A percentile compares a stretch with the other conserved stretches of the same genome.
phyloP scores from a whole-genome alignment of 2,329 filamentous ascomycete species.

The Capronia coronata region DNA sequence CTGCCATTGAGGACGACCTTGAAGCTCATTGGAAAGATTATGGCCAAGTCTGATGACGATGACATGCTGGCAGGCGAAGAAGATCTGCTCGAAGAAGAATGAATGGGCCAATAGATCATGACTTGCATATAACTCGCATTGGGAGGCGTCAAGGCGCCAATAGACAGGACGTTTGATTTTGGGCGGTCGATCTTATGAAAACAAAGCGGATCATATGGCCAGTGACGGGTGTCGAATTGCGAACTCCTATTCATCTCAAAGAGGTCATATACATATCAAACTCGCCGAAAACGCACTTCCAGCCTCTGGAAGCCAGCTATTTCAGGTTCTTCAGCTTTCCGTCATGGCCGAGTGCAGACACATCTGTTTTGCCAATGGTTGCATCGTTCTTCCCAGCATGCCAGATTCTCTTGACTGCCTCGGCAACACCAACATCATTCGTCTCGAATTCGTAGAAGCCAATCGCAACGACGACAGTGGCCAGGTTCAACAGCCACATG shows the following conservation, averaged over 20 bases:
- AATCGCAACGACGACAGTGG: conserved; percentile 73
- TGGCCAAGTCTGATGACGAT: conserved; percentile 65
- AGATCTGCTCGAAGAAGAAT: conserved; percentile 37
- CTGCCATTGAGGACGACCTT: conserved; percentile 73
- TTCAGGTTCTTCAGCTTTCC: conserved; percentile 24
- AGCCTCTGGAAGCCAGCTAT: conserved; percentile 4
- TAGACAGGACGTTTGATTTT: no score
- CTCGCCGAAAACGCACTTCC: not conserved
- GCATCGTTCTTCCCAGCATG: conserved; percentile 52
- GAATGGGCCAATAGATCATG: not conserved
- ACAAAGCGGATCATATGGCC: not conserved
- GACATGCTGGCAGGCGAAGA: conserved; percentile 45
- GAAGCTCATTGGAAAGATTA: conserved; percentile 78
- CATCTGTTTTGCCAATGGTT: conserved; percentile 21
- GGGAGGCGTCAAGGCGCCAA: not conserved
- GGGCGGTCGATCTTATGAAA: no score
- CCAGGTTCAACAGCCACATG: conserved; percentile 71
- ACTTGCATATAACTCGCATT: not conserved
- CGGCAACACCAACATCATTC: conserved; percentile 90
- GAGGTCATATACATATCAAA: not conserved
- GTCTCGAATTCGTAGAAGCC: conserved; percentile 99
- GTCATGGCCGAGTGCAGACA: conserved; percentile 19
- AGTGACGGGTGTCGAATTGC: not conserved
- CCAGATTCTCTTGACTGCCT: conserved; percentile 84
- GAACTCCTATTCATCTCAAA: conserved; percentile 1